These are phyloP conservation scores for Themeda triandra DNA, from an alignment of 176 grass and related monocot species.

Conservation along the genomic window DNA sequence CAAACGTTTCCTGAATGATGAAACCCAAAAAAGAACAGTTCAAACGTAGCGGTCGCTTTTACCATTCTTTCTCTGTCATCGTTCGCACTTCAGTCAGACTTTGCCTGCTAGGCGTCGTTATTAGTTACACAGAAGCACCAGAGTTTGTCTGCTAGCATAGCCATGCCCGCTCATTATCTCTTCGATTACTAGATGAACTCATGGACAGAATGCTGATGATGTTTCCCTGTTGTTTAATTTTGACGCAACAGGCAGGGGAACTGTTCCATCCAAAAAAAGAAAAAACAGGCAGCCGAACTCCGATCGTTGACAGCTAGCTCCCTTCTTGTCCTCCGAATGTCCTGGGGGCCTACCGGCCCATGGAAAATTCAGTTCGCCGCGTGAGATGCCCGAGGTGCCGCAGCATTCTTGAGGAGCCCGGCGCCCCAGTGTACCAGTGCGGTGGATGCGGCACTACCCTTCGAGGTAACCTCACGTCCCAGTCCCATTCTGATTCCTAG, in stretches of 20 bases:
- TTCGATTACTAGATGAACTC: neutral
- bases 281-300: neutral
- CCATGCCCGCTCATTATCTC: neutral
- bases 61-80: neutral
- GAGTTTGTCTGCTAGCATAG: neutral
- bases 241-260: no score
- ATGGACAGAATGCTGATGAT: neutral
- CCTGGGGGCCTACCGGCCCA: conserved; percentile 21
- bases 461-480: conserved; percentile 39
- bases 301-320: neutral
- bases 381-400: conserved; percentile 79
- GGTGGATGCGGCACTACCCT: conserved; percentile 67
- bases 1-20: neutral
- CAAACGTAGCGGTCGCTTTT: conserved; percentile 24
- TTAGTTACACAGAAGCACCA: neutral
- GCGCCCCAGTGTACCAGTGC: conserved; percentile 69
- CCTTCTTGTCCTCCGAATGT: neutral
- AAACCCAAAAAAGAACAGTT: neutral
- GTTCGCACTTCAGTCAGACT: neutral
- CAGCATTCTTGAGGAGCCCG: conserved; percentile 54
- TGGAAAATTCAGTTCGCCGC: conserved; percentile 46
- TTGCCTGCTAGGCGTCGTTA: neutral
- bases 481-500: neutral
- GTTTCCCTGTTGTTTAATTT: neutral
- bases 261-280: no score